Evolutionary conservation across 371 early-diverging fungal genomes (phyloP).

Genomic region (Haplosporangium sp.): DNA sequence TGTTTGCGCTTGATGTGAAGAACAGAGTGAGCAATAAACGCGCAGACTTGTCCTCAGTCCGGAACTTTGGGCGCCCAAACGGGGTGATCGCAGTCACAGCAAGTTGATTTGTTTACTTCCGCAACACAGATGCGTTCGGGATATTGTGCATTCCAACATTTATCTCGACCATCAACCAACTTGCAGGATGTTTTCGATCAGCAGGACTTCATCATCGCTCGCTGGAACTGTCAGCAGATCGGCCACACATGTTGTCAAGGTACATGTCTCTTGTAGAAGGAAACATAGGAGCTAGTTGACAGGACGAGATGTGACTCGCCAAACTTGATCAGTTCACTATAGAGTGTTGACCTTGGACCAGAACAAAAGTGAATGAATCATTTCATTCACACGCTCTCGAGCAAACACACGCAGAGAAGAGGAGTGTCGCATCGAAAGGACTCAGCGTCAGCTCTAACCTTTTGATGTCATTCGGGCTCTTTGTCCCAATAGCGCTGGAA

Average conservation of each 20-base stretch:
- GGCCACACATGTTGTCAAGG: slow-evolving; percentile 43
- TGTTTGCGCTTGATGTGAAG: not conserved
- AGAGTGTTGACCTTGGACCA: too few relatives aligned
- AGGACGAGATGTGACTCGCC: too few relatives aligned
- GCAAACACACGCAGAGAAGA: not conserved
- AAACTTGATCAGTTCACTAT: too few relatives aligned
- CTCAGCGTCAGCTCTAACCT: not conserved
- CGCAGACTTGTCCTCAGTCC: too few relatives aligned
- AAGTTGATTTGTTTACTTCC: not conserved
- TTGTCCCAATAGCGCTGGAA: slow-evolving; percentile 40
- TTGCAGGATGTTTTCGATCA: slow-evolving; percentile 33
- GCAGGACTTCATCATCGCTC: slow-evolving; percentile 32
- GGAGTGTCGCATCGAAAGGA: not conserved
- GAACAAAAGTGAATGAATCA: too few relatives aligned
- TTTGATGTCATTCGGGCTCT: too few relatives aligned
- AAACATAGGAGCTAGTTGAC: too few relatives aligned
- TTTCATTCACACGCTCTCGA: not conserved
- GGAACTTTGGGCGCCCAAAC: too few relatives aligned
- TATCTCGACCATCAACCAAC: not conserved
- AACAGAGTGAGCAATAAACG: too few relatives aligned
- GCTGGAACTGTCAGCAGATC: slow-evolving; percentile 23
- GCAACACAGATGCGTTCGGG: not conserved
- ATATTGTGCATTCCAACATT: slow-evolving; percentile 2
- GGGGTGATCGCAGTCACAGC: too few relatives aligned
- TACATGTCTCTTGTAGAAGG: slow-evolving; percentile 6